These are phyloP conservation scores for Candida jianshihensis DNA, from an alignment of 805 yeast species.

Conservation along the genomic window DNA sequence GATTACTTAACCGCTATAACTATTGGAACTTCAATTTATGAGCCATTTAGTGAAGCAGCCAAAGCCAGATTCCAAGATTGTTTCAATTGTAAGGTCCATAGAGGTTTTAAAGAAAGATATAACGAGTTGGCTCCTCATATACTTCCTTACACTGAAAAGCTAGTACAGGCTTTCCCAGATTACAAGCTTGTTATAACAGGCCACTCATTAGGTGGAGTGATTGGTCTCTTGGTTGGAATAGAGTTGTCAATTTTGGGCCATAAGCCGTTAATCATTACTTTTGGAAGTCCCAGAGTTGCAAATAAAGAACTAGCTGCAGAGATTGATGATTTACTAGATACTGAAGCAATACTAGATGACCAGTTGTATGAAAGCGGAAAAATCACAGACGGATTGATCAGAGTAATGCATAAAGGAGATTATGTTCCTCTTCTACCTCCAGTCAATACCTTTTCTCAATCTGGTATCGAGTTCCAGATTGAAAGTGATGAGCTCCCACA, in stretches of 20 bases:
- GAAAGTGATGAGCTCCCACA: slow-evolving; percentile 32
- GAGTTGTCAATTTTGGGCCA: slow-evolving; percentile 52
- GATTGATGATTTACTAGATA: slow-evolving; percentile 43
- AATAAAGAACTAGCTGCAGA: slow-evolving; percentile 42
- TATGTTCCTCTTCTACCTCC: slow-evolving; percentile 58
- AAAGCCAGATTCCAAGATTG: slow-evolving; percentile 26
- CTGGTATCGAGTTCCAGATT: slow-evolving; percentile 27
- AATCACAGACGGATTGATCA: slow-evolving; percentile 33
- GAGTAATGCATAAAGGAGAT: slow-evolving; percentile 54
- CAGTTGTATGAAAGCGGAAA: slow-evolving; percentile 7
- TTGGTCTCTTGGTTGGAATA: slow-evolving; percentile 55
- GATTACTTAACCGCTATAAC: slow-evolving; percentile 61
- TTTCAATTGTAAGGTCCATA: slow-evolving; percentile 49
- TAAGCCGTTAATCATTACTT: slow-evolving; percentile 50
- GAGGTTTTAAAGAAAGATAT: slow-evolving; percentile 50
- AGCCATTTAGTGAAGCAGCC: slow-evolving; percentile 14
- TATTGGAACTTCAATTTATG: slow-evolving; percentile 21
- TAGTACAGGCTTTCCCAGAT: slow-evolving; percentile 35
- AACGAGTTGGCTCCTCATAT: slow-evolving; percentile 31
- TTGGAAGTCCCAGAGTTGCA: slow-evolving; percentile 67
- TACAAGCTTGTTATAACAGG: slow-evolving; percentile 54
- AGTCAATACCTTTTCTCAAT: slow-evolving; percentile 27
- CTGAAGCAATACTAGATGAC: slow-evolving; percentile 27
- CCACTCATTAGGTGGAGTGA: slow-evolving; percentile 73
- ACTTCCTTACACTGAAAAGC: slow-evolving; percentile 23